phyloP scores from a whole-genome alignment of 176 grass and related monocot genomes.

The Areca catechu region DNA sequence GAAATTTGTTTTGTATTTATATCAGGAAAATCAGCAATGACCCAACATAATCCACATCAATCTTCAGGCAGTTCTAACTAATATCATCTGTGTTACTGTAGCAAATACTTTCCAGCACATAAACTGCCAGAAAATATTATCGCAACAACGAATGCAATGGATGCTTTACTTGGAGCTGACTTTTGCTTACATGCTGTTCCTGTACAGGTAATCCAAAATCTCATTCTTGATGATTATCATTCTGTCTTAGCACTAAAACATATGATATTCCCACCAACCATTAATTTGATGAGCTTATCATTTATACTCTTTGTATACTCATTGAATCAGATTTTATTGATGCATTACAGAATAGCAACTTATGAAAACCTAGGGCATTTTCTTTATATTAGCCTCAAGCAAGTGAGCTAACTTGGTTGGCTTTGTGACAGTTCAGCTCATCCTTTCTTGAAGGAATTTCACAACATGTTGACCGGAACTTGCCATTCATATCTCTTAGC shows the following conservation, averaged over 20 bases:
- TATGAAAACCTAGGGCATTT: no score
- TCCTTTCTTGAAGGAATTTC: slow-evolving; percentile 75
- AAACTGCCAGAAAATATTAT: slow-evolving; percentile 74
- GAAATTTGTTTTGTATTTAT: no score
- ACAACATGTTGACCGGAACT: slow-evolving; percentile 67
- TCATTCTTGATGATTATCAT: slow-evolving; percentile 3
- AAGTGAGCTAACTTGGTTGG: neutral
- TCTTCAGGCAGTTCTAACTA: no score
- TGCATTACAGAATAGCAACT: no score
- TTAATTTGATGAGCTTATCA: no score
- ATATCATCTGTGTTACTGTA: slow-evolving; percentile 19
- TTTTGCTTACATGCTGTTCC: slow-evolving; percentile 97
- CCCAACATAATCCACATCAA: no score
- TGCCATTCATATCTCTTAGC: slow-evolving; percentile 91
- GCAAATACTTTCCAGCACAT: slow-evolving; percentile 71
- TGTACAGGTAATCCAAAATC: slow-evolving; percentile 61
- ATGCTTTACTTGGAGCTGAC: slow-evolving; percentile 78
- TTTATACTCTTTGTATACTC: no score
- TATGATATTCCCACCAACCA: no score
- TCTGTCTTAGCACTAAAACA: no score
- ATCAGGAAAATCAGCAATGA: no score
- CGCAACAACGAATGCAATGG: slow-evolving; percentile 60
- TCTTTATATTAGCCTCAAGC: no score
- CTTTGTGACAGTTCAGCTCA: slow-evolving; percentile 87
- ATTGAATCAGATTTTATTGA: no score